Base-by-base conservation (phyloP, 306 rosid species). In the Phaseolus lunatus region DNA sequence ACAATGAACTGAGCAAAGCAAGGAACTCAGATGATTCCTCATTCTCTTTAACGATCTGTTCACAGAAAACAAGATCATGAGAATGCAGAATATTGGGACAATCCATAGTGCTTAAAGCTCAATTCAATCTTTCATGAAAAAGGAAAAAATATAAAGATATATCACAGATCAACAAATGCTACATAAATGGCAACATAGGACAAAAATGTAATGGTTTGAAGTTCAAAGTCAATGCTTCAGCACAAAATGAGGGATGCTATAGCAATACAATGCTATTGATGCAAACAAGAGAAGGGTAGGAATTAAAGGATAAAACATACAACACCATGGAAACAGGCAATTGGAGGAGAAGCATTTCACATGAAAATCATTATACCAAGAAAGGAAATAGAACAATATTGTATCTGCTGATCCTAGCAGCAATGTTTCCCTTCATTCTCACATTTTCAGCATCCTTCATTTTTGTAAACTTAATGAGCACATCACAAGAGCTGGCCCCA, bases 21-120 rank as follows among this genome's bases (percentile, higher is more conserved):
- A 80, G 90, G 84, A 93, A 87, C 69, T 89, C 97, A n/a, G 14
- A 72, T 0, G 98, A 87, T 76, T 93, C 98, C 88, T 91, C 96
- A 61, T 87, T 88, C 86, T 93, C 93, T 84, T 84, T 88, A 66
- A 91, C 89, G 75, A 87, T 75, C 98, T 93, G 84, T 80, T 80
- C 75, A 78, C 26, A 74, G 16, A 86, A 45, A 64, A 63, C 45
- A 86, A 27, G 3, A 64, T 75, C 80, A 56, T 56, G 39, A 83
- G 73, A 76, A 67, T 20, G 27, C 52, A 37, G 39, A 54, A 48
- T 59, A 39, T 37, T n/a, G 19, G 72, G 62, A 68, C 65, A 43
- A 80, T 24, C 61, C 41, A 74, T 3, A 72, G 15, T 18, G 52
- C 29, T 72, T 61, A 9, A 48, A 57, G 73, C 80, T 27, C 11